A percentile compares a stretch with the other conserved stretches of the same genome.
Evolutionary conservation across 495 filamentous ascomycete genomes (phyloP).

Genomic region (Podospora pseudocomata): DNA sequence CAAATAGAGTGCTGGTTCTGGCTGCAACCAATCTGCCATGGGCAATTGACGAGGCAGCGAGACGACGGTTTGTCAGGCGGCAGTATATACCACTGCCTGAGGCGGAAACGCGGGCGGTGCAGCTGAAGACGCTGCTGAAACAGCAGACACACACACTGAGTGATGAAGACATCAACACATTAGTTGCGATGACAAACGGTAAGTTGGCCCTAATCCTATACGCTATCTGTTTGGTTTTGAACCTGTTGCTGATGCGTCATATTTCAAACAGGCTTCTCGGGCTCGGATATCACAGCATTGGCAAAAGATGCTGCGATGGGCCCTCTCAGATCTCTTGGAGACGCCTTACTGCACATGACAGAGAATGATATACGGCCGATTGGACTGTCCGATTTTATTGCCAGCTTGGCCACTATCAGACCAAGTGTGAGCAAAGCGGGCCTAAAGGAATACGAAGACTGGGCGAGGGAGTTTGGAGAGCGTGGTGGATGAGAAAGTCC

Average conservation of each 20-base stretch:
- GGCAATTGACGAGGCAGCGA: slow-evolving; percentile 95
- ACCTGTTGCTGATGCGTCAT: neutral
- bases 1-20: slow-evolving; percentile 84
- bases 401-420: slow-evolving; percentile 78
- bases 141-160: slow-evolving; percentile 84
- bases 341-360: slow-evolving; percentile 81
- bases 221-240: neutral
- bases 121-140: slow-evolving; percentile 71
- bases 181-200: slow-evolving; percentile 89
- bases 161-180: slow-evolving; percentile 64
- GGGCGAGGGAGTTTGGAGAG: slow-evolving; percentile 91
- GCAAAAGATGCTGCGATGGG: slow-evolving; percentile 99
- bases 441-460: slow-evolving; percentile 84
- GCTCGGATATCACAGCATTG: slow-evolving; percentile 93
- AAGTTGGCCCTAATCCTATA: slow-evolving; percentile 25
- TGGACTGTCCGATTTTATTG: slow-evolving; percentile 74
- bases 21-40: slow-evolving; percentile 96
- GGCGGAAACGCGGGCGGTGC: slow-evolving; percentile 68
- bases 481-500: slow-evolving; percentile 59
- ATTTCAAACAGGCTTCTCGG: slow-evolving; percentile 72
- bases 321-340: slow-evolving; percentile 84
- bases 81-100: slow-evolving; percentile 97
- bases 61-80: slow-evolving; percentile 83
- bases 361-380: slow-evolving; percentile 95
- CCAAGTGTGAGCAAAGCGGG: slow-evolving; percentile 87